Evolutionary conservation across 495 filamentous ascomycete species (phyloP), one percentile per base, ranked within the genome.

Genomic region (Talaromyces borbonicus): DNA sequence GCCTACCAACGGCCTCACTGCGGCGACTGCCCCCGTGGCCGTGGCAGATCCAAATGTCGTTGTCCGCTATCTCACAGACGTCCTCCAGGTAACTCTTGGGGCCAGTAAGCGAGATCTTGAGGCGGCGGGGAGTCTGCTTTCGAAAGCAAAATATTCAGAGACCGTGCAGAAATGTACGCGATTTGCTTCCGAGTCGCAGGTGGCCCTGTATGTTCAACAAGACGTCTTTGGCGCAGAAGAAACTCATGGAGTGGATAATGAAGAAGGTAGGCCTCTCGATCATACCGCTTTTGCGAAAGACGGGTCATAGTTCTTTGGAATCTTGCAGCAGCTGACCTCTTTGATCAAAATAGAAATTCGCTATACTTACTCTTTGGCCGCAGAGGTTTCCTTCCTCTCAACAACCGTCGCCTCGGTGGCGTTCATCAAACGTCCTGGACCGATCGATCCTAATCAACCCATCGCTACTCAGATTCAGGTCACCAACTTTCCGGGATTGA

Each of bases 201-300:
- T 83, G 30, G 87, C 83, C 20, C 66, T 99, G 40, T 97, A 95
- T 64, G 83, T 93, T 48, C 83, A 87, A 56, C 94, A 95, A 65
- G 86, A 95, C 55, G 58, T 84, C 26, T 63, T 78, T 31, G 63
- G 68, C 18, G 64, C 71, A n/a, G 74, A 78, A 40, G 60, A 74
- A 43, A 52, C 67, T 37, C 73, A 78, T 47, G 66, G 63, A n/a
- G 60, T 63, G 43, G 55, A 61, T 36, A 72, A 77, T 50, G 68
- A 65, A 46, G 53, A 67, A 49, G 57, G 70, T 70, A 60, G 12
- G 32, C 56, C 54, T 29, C 24, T 39, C 25, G 18, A 8, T 30
- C 18, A 27, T n/a, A 15, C 18, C 11, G 11, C 12, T 44, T 5
- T 1, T 25, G 14, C 7, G 8, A 44, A 14, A 4, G 24, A 15